Base-by-base conservation (phyloP, 2,329 filamentous ascomycete genomes). In the Diaporthe eres region DNA sequence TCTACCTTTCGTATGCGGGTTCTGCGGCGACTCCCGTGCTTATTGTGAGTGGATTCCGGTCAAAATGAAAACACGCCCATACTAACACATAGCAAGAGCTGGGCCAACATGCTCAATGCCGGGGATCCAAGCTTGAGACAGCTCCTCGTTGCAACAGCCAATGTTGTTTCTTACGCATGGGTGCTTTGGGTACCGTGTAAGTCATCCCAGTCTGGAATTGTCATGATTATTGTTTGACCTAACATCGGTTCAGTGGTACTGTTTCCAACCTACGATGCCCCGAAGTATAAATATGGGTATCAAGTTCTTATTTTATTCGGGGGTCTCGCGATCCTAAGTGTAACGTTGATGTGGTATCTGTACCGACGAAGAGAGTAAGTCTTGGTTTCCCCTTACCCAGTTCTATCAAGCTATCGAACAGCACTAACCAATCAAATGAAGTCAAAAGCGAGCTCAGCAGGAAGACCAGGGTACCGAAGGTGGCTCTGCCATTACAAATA, bases 1-100 rank as follows among this genome's bases (percentile, higher is more conserved):
- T 37, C 19, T 58, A 58, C 31, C 55, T 58, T 15, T 58, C 55
- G 17, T 58, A 58, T 13, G 55, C 55, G 6, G 55, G 55, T 17
- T 58, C 55, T 58, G 55, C 55, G 31, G 55, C 55, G 37, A 58
- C 55, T 5, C 55, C 55, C 9, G 55, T 58, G 7, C 55, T 58
- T 9, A 58, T 58, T n/a, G 55, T 58, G n/a, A 58, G 55, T 58
- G 9, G 5, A 4, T 8, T 37, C 55, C 5, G 9, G 7, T 37
- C 9, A 0, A 7, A 6, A 28, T 13, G 10, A 13, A 19, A 37
- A n/a, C 0, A 3, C 10, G 19, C n/a, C 34, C 5, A 19, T 0
- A 5, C 31, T 58, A 22, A 58, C 31, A 6, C 2, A 4, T 6
- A 6, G 22, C 1, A 13, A 58, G 55, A 58, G 55, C 31, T 61